Conservation (phyloP, 306 rosid species). For the Malus domestica region DNA sequence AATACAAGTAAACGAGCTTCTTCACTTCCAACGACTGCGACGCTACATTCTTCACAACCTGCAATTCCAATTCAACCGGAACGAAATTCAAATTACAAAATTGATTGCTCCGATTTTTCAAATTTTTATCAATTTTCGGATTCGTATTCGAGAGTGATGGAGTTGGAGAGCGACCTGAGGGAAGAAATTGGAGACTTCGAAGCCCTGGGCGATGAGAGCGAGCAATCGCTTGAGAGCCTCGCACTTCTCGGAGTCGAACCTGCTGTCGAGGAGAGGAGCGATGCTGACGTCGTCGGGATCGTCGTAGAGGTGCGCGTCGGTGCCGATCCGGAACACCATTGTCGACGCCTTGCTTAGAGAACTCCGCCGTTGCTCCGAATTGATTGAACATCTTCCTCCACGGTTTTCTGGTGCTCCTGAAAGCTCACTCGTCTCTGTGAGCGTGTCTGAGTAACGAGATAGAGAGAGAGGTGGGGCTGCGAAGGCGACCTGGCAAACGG, state of each 20-base stretch:
- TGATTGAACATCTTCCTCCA: conserved; percentile 59
- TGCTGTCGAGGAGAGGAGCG: conserved; percentile 79
- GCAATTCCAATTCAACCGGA: conserved; percentile 20
- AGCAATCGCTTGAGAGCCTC: conserved; percentile 96
- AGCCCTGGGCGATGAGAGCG: conserved; percentile 96
- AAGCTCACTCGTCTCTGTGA: not conserved
- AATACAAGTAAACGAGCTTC: conserved; percentile 93
- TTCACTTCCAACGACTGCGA: conserved; percentile 82
- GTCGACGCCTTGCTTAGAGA: conserved; percentile 91
- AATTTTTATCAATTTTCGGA: not conserved
- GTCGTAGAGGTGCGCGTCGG: conserved; percentile 99
- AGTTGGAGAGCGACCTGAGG: conserved; percentile 54
- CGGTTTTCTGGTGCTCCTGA: not conserved
- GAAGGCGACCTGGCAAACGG: too few species aligned
- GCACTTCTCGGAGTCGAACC: conserved; percentile 86
- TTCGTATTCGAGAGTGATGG: not conserved
- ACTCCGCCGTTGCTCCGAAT: conserved; percentile 87
- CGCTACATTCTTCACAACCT: conserved; percentile 98
- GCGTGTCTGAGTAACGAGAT: not conserved
- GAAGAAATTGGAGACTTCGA: conserved; percentile 87
- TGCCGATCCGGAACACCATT: conserved; percentile 85
- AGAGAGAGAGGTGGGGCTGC: not conserved
- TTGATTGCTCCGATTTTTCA: not conserved
- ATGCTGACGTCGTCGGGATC: conserved; percentile 91
- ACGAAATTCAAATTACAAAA: not conserved